A percentile compares a stretch with the other conserved stretches of the same genome.
Conservation (phyloP, 352 stramenopile species). For the Globisporangium solare region DNA sequence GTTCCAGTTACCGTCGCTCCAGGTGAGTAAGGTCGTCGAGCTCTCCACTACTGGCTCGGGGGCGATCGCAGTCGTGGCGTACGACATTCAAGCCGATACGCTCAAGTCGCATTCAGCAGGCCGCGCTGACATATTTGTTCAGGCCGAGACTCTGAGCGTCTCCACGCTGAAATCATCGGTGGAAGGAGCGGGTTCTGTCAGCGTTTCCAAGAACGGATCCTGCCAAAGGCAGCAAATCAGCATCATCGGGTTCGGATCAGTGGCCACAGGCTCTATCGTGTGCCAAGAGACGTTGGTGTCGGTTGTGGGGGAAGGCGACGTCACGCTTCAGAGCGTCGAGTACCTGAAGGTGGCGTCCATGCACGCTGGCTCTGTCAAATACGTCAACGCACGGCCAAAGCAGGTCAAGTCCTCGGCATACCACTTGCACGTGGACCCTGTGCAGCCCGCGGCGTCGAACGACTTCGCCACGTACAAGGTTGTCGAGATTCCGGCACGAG, state of each 20-base stretch:
- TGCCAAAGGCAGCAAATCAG: neutral
- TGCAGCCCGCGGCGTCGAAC: neutral
- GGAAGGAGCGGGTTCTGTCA: neutral
- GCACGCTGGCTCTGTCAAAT: slow-evolving; percentile 4
- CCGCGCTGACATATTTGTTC: too few species aligned
- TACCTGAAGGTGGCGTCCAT: neutral
- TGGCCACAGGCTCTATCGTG: slow-evolving; percentile 1
- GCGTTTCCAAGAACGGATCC: neutral
- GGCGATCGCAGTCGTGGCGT: too few species aligned
- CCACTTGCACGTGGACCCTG: neutral
- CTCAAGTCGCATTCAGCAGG: too few species aligned
- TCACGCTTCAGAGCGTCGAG: too few species aligned
- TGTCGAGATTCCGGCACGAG: too few species aligned
- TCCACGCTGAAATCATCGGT: neutral
- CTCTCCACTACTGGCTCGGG: too few species aligned
- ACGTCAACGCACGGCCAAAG: slow-evolving; percentile 5
- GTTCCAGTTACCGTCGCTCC: too few species aligned
- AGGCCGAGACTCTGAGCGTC: too few species aligned
- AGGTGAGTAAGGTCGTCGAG: too few species aligned
- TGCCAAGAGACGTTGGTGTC: neutral
- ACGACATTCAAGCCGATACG: too few species aligned
- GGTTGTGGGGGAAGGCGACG: too few species aligned
- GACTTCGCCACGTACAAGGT: too few species aligned
- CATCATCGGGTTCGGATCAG: slow-evolving; percentile 1
- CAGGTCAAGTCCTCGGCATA: neutral